Conservation (phyloP, 2,329 filamentous ascomycete genomes). For the Aspergillus sergii region DNA sequence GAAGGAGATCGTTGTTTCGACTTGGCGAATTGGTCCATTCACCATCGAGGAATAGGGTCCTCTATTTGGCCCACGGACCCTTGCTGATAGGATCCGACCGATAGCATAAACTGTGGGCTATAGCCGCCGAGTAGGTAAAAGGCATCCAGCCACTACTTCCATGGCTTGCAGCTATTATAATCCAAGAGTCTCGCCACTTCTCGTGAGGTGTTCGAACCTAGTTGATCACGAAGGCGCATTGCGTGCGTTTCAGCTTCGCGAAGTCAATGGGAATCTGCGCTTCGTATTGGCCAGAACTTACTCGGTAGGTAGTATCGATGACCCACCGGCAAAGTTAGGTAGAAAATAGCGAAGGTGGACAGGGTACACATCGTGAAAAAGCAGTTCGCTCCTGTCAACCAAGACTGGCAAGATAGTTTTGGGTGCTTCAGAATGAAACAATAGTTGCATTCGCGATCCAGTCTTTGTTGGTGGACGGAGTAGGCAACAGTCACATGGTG, state of each 20-base stretch:
- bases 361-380: background rate
- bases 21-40: background rate
- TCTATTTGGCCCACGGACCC: slow-evolving; percentile 3
- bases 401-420: background rate
- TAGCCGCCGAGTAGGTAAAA: background rate
- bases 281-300: slow-evolving; percentile 11
- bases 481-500: slow-evolving; percentile 9
- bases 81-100: background rate
- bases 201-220: background rate
- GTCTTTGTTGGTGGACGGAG: background rate
- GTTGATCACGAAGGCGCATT: slow-evolving; percentile 5
- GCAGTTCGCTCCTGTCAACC: background rate
- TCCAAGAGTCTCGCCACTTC: slow-evolving; percentile 5
- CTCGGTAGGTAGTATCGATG: background rate
- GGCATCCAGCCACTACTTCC: background rate
- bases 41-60: background rate
- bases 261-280: slow-evolving; percentile 10
- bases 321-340: slow-evolving; percentile 6
- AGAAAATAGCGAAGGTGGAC: background rate
- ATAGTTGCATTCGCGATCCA: slow-evolving; percentile 1
- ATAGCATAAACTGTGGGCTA: background rate
- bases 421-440: slow-evolving; percentile 8
- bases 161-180: background rate
- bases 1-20: slow-evolving; percentile 6
- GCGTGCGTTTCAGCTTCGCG: slow-evolving; percentile 16